Percentiles rank a stretch among this genome's conserved stretches.
Conservation (phyloP, 2,329 filamentous ascomycete species). For the Cercospora brassicicola region DNA sequence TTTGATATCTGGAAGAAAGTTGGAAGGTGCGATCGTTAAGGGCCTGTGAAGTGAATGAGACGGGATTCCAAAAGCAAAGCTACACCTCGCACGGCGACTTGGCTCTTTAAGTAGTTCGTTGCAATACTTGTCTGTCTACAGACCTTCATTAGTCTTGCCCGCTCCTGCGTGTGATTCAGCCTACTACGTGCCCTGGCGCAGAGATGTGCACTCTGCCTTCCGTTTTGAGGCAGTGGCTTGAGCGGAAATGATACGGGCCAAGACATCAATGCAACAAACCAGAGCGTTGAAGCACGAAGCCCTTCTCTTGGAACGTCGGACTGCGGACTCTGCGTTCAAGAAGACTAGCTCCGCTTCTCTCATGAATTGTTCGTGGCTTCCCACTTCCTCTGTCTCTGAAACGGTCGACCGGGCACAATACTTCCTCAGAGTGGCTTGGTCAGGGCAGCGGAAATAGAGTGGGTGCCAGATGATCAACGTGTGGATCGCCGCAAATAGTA, state of each 20-base stretch:
- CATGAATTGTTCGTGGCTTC: background rate
- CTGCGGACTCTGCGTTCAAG: background rate
- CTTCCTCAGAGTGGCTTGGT: background rate
- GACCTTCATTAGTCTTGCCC: background rate
- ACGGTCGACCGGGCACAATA: background rate
- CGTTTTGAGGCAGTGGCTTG: background rate
- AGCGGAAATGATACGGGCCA: background rate
- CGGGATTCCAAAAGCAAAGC: background rate
- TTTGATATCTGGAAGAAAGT: background rate
- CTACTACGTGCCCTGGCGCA: background rate
- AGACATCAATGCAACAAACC: background rate
- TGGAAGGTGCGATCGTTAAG: background rate
- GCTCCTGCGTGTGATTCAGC: background rate
- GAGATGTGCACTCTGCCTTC: background rate
- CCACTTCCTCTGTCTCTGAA: background rate
- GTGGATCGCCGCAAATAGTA: background rate
- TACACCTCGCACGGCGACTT: background rate
- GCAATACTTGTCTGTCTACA: background rate
- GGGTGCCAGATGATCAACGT: background rate
- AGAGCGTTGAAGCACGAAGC: background rate
- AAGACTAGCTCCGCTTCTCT: background rate
- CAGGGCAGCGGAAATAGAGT: background rate
- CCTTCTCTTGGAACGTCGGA: background rate
- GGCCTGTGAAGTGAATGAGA: background rate
- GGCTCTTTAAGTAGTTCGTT: background rate